Conservation (phyloP, 768 basidiomycete species). For the Russula brevipes region DNA sequence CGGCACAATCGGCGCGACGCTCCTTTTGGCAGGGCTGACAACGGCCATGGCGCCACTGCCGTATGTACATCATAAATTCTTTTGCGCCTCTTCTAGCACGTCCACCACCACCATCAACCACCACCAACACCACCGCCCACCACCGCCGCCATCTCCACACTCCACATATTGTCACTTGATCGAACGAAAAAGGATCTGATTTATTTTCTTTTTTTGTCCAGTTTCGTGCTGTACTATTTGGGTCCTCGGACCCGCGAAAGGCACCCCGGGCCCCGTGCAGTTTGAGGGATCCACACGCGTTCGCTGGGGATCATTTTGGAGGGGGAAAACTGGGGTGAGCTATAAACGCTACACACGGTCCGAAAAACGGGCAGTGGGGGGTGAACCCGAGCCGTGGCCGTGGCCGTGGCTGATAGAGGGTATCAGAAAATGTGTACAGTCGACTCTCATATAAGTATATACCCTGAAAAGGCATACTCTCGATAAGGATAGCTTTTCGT, state of each 20-base stretch:
- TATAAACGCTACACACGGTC: background rate
- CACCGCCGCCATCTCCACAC: background rate
- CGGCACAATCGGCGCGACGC: slow-evolving; percentile 36
- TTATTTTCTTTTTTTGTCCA: background rate
- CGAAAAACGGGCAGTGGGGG: background rate
- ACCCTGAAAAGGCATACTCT: too few species aligned
- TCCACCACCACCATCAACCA: background rate
- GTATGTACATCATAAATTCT: slow-evolving; percentile 35
- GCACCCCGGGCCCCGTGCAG: background rate
- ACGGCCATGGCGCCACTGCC: slow-evolving; percentile 41
- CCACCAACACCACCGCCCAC: background rate
- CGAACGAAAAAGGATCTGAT: background rate
- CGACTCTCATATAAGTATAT: too few species aligned
- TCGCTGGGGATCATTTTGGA: background rate
- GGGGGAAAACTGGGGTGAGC: background rate
- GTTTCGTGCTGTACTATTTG: slow-evolving; percentile 7
- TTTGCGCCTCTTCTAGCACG: background rate
- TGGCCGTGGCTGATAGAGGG: background rate
- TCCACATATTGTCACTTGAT: background rate
- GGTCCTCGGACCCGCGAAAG: background rate
- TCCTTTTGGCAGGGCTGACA: slow-evolving; percentile 40
- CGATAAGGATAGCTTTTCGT: too few species aligned
- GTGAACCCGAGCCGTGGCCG: background rate
- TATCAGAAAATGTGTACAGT: background rate
- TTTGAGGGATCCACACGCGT: background rate